Percentiles rank a stretch among this genome's conserved stretches.
Conservation (phyloP, 83 land plant genomes). For the Thuja plicata region DNA sequence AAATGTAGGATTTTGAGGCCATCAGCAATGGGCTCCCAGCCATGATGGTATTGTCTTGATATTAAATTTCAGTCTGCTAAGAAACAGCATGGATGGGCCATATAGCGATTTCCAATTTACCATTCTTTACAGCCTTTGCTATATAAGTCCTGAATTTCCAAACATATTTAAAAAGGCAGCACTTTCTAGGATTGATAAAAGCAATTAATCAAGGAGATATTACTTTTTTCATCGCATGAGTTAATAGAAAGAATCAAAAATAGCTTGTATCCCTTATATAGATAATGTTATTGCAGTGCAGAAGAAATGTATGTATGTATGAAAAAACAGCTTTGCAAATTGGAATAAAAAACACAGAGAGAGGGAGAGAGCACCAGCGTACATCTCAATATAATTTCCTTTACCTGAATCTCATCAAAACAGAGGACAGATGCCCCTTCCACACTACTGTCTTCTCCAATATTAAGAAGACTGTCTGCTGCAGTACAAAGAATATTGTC, state of each 20-base stretch:
- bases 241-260: background rate
- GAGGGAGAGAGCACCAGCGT: background rate
- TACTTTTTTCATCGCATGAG: background rate
- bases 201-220: background rate
- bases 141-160: too few species aligned
- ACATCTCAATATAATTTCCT: background rate
- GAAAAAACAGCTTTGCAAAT: background rate
- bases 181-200: too few species aligned
- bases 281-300: background rate
- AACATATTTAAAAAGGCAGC: too few species aligned
- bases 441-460: conserved; percentile 25
- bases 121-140: too few species aligned
- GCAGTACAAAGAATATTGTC: conserved; percentile 83
- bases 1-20: too few species aligned
- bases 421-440: conserved; percentile 93
- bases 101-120: too few species aligned
- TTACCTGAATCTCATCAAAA: conserved; percentile 98
- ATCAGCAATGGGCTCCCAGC: too few species aligned
- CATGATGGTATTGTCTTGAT: too few species aligned
- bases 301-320: background rate
- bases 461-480: conserved; percentile 85
- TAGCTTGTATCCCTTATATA: background rate
- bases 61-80: too few species aligned
- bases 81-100: too few species aligned
- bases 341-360: background rate